Evolutionary conservation across 1,284 basidiomycete species (phyloP).

Genomic region (Puccinia triticina): DNA sequence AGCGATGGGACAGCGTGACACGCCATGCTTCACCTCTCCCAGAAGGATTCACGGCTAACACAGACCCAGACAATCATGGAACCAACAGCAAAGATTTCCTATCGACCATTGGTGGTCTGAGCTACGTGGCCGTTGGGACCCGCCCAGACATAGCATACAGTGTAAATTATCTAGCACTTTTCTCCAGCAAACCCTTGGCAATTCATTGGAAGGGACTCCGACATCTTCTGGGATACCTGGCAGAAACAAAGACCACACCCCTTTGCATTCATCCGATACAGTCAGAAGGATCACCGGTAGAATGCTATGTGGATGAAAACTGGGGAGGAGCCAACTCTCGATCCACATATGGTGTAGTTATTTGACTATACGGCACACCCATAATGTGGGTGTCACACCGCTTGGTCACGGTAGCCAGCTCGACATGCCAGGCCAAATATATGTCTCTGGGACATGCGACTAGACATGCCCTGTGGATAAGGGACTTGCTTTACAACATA

Average conservation of each 20-base stretch:
- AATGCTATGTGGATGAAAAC: background rate
- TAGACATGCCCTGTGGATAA: background rate
- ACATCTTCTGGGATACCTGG: background rate
- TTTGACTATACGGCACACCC: background rate
- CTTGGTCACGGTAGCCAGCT: background rate
- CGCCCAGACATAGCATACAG: background rate
- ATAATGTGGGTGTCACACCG: background rate
- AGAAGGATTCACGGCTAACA: background rate
- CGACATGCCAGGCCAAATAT: background rate
- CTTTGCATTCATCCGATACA: background rate
- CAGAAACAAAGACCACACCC: background rate
- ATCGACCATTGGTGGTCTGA: background rate
- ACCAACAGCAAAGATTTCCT: background rate
- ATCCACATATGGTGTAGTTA: background rate
- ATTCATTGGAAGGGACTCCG: background rate
- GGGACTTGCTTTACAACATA: background rate
- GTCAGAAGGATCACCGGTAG: background rate
- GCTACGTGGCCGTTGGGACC: conserved; percentile 8
- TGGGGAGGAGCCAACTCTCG: background rate
- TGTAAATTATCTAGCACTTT: conserved; percentile 1
- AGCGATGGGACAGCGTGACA: background rate
- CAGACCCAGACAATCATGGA: background rate
- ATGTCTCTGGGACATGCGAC: background rate
- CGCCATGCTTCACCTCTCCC: background rate
- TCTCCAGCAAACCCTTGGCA: background rate